Evolutionary conservation across 2,329 filamentous ascomycete species (phyloP), one percentile per base, ranked within the genome.

Genomic region (Fusarium dimerum): DNA sequence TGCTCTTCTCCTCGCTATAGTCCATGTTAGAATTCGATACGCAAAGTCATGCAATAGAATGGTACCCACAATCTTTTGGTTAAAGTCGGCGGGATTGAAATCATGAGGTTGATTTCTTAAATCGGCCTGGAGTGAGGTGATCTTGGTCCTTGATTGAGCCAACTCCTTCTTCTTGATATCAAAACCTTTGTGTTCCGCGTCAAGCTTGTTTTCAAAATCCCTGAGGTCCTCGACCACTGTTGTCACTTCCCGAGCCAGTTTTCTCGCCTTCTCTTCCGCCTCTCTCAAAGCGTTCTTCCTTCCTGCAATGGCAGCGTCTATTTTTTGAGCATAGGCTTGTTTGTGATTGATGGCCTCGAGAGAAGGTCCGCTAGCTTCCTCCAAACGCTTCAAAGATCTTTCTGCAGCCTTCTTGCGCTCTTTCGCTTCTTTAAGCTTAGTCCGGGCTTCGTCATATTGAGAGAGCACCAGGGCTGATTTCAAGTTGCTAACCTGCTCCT

Each of bases 11-110:
- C 79, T 59, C 84, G 81, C 85, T 87, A 59, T 26, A 42, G 13
- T 51, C 10, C 65, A 43, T 64, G 68, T 72, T 50, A 70, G 61
- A 50, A 20, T 15, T 12, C 34, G 20, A 36, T 9, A 36, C 13
- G 13, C 9, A 9, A 36, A 9, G 13, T 36, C 4, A 10, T 11
- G 11, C 4, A 11, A 1, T 6, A 10, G 12, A 10, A 50, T 6
- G 9, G 13, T 9, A 77, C 86, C 71, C 72, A 89, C 87, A 69
- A 92, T 87, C 57, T 83, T 83, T 47, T 84, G 81, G 59, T 93
- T 94, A 74, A 85, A 92, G 5, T 83, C 83, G 6, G 79, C 76
- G 10, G 83, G 71, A 65, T 94, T 85, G 65, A 94, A 91, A 6
- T 86, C 80, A 0, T 80, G 76, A 0, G 87, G 85, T 12, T 78